A percentile compares a stretch with the other conserved stretches of the same genome.
Conservation (phyloP, 2,329 filamentous ascomycete species). For the Pseudocercospora crystallina region DNA sequence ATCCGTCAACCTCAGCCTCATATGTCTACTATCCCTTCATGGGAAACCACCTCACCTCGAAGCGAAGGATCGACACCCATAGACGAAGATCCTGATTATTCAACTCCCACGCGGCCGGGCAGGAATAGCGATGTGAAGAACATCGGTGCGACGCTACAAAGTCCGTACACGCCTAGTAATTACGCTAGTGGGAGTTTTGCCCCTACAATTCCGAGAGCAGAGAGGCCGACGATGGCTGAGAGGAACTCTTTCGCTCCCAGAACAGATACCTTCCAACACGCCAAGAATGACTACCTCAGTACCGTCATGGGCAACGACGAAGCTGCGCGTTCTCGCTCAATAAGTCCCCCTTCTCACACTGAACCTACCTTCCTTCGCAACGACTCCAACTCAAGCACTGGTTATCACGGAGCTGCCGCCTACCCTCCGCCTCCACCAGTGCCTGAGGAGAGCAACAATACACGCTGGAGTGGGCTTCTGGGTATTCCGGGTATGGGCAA, state of each 20-base stretch:
- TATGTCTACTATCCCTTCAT: constrained; percentile 9
- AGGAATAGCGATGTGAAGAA: constrained; percentile 19
- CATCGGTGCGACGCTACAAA: constrained; percentile 20
- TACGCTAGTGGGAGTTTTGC: background rate
- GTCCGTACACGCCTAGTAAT: constrained; percentile 24
- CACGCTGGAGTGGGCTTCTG: constrained; percentile 12
- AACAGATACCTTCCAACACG: constrained; percentile 8
- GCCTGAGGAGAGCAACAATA: background rate
- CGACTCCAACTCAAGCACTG: constrained; percentile 5
- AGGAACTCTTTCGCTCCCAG: constrained; percentile 1
- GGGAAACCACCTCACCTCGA: constrained; percentile 16
- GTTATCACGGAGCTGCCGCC: constrained; percentile 1
- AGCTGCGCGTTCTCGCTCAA: background rate
- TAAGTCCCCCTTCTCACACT: constrained; percentile 1
- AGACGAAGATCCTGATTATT: constrained; percentile 15
- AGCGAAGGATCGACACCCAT: constrained; percentile 19
- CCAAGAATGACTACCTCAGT: constrained; percentile 2
- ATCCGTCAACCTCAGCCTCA: constrained; percentile 6
- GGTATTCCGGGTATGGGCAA: constrained; percentile 9
- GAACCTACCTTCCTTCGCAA: constrained; percentile 4
- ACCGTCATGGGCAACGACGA: constrained; percentile 4
- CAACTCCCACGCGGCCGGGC: constrained; percentile 22
- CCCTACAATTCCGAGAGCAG: background rate
- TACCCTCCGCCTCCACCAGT: constrained; percentile 9
- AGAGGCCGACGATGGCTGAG: background rate